Evolutionary conservation across 1,284 basidiomycete genomes (phyloP).

Genomic region (Rhizopogon hawkerae): DNA sequence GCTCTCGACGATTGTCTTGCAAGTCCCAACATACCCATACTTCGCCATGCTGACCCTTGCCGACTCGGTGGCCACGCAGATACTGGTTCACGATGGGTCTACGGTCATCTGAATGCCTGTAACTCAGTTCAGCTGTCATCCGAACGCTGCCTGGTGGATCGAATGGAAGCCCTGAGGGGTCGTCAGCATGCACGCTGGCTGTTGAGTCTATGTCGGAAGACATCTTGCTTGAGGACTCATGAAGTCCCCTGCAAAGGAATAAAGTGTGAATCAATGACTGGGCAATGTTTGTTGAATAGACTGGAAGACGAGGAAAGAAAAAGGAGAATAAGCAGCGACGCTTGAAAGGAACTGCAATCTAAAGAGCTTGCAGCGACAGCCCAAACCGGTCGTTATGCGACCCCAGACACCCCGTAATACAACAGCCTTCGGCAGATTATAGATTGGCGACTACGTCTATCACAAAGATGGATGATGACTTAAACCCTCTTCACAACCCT

Average conservation of each 20-base stretch:
- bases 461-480: background rate
- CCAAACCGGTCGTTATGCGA: conserved; percentile 1
- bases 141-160: conserved; percentile 44
- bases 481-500: background rate
- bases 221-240: conserved; percentile 23
- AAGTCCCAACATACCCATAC: conserved; percentile 67
- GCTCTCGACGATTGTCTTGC: conserved; percentile 29
- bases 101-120: conserved; percentile 30
- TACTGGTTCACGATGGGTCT: conserved; percentile 73
- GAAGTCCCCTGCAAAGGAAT: conserved; percentile 14
- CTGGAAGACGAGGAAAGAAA: conserved; percentile 14
- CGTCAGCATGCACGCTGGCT: conserved; percentile 13
- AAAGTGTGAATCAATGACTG: conserved; percentile 7
- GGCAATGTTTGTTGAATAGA: conserved; percentile 10
- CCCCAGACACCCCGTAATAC: conserved; percentile 25
- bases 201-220: conserved; percentile 18
- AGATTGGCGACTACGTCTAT: conserved; percentile 1
- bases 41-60: conserved; percentile 75
- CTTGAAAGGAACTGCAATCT: conserved; percentile 5
- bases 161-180: conserved; percentile 27
- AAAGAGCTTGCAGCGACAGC: background rate
- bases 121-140: conserved; percentile 48
- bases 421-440: conserved; percentile 14
- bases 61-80: conserved; percentile 59
- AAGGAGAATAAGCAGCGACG: conserved; percentile 7